These are phyloP conservation scores for Scheffersomyces parashehatae DNA, from an alignment of 1,139 yeast species.

Conservation along the genomic window DNA sequence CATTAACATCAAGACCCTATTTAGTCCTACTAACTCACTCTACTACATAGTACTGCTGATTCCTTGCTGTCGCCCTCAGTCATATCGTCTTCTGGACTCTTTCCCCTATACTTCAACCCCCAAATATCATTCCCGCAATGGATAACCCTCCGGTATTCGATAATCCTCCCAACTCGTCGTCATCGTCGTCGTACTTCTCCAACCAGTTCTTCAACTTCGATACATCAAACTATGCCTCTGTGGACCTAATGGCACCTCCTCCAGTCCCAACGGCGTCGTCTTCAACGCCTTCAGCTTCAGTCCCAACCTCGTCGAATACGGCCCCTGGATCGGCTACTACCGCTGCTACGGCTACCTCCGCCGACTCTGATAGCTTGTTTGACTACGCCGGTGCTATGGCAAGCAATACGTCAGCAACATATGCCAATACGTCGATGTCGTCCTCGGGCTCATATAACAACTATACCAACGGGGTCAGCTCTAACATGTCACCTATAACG, in stretches of 20 bases:
- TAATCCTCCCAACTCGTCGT: background rate
- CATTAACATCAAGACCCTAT: too few species aligned
- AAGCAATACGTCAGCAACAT: background rate
- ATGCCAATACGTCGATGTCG: too few species aligned
- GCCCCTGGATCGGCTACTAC: conserved; percentile 4
- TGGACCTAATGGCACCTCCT: background rate
- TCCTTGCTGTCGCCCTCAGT: too few species aligned
- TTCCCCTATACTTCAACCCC: too few species aligned
- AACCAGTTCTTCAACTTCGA: conserved; percentile 1
- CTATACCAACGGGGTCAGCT: too few species aligned
- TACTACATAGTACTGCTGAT: too few species aligned
- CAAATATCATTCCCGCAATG: background rate
- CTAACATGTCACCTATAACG: background rate
- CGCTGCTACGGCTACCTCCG: background rate
- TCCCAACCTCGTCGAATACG: background rate
- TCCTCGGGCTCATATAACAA: too few species aligned
- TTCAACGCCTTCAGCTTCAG: too few species aligned
- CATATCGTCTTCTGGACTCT: too few species aligned
- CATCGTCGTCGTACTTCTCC: background rate
- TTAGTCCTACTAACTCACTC: too few species aligned
- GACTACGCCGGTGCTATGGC: conserved; percentile 3
- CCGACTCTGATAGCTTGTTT: too few species aligned
- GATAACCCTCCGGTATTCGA: conserved; percentile 1
- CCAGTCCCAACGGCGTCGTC: background rate
- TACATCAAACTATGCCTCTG: background rate